Base-by-base conservation (phyloP, 179 eudicot genomes). In the Heliamphora pulchella region DNA sequence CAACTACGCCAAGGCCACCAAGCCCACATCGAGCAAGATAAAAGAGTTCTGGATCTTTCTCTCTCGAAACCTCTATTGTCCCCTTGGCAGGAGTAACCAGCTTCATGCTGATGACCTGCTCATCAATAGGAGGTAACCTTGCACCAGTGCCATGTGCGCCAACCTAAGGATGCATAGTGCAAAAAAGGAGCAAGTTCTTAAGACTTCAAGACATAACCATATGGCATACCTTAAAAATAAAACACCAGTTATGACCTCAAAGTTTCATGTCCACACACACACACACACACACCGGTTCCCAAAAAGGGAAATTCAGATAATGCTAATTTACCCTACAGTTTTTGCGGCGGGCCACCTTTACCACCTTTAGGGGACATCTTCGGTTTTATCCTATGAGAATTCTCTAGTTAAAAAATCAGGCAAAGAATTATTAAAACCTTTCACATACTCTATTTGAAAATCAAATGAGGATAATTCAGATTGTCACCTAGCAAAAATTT, bases 81-180 rank as follows among this genome's bases (percentile, higher is more conserved):
- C 98, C 99, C 85, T 94, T 94, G 61, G 85, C 91, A 81, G 99
- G 99, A 80, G 98, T 96, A 75, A 96, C 97, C 80, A 96, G 65
- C 79, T 96, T 96, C 97, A 96, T 90, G 88, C 96, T 85, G 79
- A 96, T 86, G 78, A 96, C 94, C 83, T 96, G 99, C 90, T 94
- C 99, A 81, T 96, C 99, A 53, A 96, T 94, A 22, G 98, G 97
- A 81, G 99, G 99, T 83, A 96, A 84, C 86, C 90, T 89, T 74
- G 97, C 97, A 84, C 99, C 99, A 77, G 99, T 96, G 51, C 99
- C 98, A 88, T 96, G 99, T 8, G 99, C 99, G 63, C 99, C 99
- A 84, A 96, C 98, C 99, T 96, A 86, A 74, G 83, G 76, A 68
- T 63, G 53, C 46, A 81, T 58, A 66, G 68, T 50, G n/a, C 55